A percentile compares a stretch with the other conserved stretches of the same genome.
Conservation (phyloP, 1,284 basidiomycete genomes). For the Ustilago cynodontis region DNA sequence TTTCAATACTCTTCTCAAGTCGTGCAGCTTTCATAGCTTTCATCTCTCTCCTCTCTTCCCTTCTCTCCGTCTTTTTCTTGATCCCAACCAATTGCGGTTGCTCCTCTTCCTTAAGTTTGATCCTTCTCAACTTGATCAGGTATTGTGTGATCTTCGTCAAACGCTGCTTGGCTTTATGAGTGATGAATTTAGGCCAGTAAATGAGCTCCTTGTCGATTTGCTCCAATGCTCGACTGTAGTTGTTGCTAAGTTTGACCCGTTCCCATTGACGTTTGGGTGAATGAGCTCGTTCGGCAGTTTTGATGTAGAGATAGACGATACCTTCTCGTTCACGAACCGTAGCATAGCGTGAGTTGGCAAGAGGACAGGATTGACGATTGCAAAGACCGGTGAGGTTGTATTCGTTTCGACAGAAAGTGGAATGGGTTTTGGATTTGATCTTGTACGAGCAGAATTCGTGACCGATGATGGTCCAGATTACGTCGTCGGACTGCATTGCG, state of each 20-base stretch:
- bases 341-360: conserved; percentile 96
- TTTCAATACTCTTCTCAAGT: conserved; percentile 92
- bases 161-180: conserved; percentile 99
- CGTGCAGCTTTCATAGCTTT: conserved; percentile 90
- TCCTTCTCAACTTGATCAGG: conserved; percentile 94
- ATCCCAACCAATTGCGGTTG: conserved; percentile 92
- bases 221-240: conserved; percentile 92
- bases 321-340: conserved; percentile 97
- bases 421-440: conserved; percentile 66
- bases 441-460: conserved; percentile 69
- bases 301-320: conserved; percentile 93
- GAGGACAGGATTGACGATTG: conserved; percentile 92
- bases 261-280: conserved; percentile 98
- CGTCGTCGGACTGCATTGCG: conserved; percentile 68
- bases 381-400: conserved; percentile 99
- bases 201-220: conserved; percentile 84
- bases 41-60: conserved; percentile 90
- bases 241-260: conserved; percentile 89
- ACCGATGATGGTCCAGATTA: conserved; percentile 68
- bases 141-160: conserved; percentile 99
- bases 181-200: conserved; percentile 97
- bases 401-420: conserved; percentile 96
- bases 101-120: conserved; percentile 81
- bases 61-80: conserved; percentile 97
- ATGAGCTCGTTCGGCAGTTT: conserved; percentile 97